A percentile compares a stretch with the other conserved stretches of the same genome.
phyloP scores from a whole-genome alignment of 208 protist species.

The Histomonas meleagridis region DNA sequence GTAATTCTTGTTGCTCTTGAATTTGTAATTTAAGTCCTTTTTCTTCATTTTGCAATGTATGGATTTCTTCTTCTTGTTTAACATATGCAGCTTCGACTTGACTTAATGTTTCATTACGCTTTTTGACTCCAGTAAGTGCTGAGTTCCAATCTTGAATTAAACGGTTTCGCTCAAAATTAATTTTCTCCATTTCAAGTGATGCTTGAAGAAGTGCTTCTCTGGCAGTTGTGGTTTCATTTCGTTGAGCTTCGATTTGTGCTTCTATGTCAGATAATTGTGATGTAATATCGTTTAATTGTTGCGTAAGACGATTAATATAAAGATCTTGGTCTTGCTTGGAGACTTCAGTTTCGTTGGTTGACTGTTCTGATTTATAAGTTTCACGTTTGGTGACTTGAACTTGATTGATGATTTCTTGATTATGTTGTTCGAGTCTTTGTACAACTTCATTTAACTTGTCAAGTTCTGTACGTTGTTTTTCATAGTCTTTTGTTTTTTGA shows the following conservation, averaged over 20 bases:
- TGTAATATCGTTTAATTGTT: background rate
- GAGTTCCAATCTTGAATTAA: background rate
- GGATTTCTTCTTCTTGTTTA: background rate
- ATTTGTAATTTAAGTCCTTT: background rate
- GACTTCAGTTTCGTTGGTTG: background rate
- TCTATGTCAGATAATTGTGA: background rate
- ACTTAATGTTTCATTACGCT: background rate
- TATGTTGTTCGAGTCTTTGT: background rate
- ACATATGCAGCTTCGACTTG: background rate
- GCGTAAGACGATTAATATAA: slow-evolving; percentile 1
- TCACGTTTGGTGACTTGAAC: background rate
- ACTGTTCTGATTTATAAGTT: slow-evolving; percentile 26
- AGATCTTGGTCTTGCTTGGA: slow-evolving; percentile 21
- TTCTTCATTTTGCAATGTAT: slow-evolving; percentile 19
- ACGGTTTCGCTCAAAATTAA: background rate
- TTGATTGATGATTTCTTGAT: background rate
- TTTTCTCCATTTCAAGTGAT: slow-evolving; percentile 13
- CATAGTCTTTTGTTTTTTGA: background rate
- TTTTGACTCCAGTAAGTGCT: background rate
- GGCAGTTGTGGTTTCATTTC: background rate
- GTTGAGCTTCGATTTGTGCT: slow-evolving; percentile 1
- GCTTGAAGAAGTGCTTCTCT: slow-evolving; percentile 18
- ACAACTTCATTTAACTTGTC: slow-evolving; percentile 13
- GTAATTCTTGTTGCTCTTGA: background rate
- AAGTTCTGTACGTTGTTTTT: background rate